Percentiles rank a stretch among this genome's conserved stretches.
phyloP scores from a whole-genome alignment of 2,329 filamentous ascomycete genomes.

The Phoma herbarum region DNA sequence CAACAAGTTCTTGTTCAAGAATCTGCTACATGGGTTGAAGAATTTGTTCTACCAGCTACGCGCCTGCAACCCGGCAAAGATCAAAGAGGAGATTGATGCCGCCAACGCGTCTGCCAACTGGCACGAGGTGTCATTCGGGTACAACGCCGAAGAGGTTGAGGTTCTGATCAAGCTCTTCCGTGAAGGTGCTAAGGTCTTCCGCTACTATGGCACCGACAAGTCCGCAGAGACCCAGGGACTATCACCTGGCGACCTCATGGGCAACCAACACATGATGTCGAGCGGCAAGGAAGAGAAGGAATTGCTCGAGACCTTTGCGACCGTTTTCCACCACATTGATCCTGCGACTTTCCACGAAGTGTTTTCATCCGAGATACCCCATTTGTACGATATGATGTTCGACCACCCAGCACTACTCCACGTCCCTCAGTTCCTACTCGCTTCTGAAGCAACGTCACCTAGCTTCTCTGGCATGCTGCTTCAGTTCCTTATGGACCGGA shows the following conservation, averaged over 20 bases:
- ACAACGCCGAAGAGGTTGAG: conserved; percentile 95
- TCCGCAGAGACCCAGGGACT: conserved; percentile 76
- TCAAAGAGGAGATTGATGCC: conserved; percentile 71
- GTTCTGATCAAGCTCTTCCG: conserved; percentile 97
- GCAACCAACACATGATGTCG: conserved; percentile 92
- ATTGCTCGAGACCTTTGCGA: conserved; percentile 94
- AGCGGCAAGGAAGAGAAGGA: conserved; percentile 98
- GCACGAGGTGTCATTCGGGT: conserved; percentile 95
- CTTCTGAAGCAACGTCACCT: conserved; percentile 97
- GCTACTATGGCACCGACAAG: conserved; percentile 94
- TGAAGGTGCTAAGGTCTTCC: conserved; percentile 94
- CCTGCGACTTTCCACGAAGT: conserved; percentile 98
- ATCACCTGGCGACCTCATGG: conserved; percentile 89
- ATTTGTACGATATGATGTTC: conserved; percentile 97
- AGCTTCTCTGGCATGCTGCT: conserved; percentile 98
- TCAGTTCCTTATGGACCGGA: conserved; percentile 95
- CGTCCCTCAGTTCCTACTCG: conserved; percentile 96
- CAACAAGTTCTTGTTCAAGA: conserved; percentile 98
- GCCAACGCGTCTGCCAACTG: conserved; percentile 86
- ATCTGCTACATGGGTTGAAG: conserved; percentile 93
- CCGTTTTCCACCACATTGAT: conserved; percentile 98
- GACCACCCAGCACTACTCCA: conserved; percentile 94
- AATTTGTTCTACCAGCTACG: conserved; percentile 96
- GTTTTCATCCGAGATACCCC: conserved; percentile 96
- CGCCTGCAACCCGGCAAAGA: conserved; percentile 76